phyloP scores from a whole-genome alignment of 768 basidiomycete genomes.

The Dacryopinax primogenitus region DNA sequence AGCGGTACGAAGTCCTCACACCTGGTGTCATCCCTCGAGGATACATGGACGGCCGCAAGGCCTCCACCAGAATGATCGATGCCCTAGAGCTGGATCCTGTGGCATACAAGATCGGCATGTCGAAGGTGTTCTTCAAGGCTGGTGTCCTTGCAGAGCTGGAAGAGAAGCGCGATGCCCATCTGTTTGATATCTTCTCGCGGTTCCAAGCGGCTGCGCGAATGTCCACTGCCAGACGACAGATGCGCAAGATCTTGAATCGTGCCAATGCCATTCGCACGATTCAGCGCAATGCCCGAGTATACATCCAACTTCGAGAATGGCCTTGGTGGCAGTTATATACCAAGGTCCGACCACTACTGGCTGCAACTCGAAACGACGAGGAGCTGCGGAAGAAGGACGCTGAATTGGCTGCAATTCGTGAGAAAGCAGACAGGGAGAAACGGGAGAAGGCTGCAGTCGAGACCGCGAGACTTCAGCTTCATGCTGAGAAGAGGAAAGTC shows the following conservation, averaged over 20 bases:
- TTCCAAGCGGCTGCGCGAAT: slow-evolving; percentile 77
- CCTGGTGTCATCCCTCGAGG: slow-evolving; percentile 86
- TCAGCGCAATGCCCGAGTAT: slow-evolving; percentile 85
- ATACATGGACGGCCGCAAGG: slow-evolving; percentile 96
- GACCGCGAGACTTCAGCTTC: slow-evolving; percentile 54
- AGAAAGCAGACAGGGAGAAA: slow-evolving; percentile 77
- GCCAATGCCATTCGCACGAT: slow-evolving; percentile 84
- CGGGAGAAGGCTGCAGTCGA: slow-evolving; percentile 68
- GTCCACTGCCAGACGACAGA: slow-evolving; percentile 77
- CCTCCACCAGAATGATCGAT: slow-evolving; percentile 80
- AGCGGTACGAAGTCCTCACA: slow-evolving; percentile 90
- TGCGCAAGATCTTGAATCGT: slow-evolving; percentile 88
- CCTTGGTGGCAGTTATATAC: slow-evolving; percentile 99
- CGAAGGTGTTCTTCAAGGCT: slow-evolving; percentile 98
- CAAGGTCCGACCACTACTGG: slow-evolving; percentile 86
- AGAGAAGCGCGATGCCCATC: slow-evolving; percentile 73
- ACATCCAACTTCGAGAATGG: slow-evolving; percentile 84
- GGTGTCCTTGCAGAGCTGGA: slow-evolving; percentile 93
- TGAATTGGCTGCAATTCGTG: slow-evolving; percentile 66
- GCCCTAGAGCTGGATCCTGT: slow-evolving; percentile 75
- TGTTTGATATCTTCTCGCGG: slow-evolving; percentile 79
- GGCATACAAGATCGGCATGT: slow-evolving; percentile 82
- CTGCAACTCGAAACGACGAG: slow-evolving; percentile 84
- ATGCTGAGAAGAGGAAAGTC: slow-evolving; percentile 70
- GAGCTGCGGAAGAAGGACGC: slow-evolving; percentile 78